Base-by-base conservation (phyloP, 305 asterid genomes). In the Fraxinus nigra region DNA sequence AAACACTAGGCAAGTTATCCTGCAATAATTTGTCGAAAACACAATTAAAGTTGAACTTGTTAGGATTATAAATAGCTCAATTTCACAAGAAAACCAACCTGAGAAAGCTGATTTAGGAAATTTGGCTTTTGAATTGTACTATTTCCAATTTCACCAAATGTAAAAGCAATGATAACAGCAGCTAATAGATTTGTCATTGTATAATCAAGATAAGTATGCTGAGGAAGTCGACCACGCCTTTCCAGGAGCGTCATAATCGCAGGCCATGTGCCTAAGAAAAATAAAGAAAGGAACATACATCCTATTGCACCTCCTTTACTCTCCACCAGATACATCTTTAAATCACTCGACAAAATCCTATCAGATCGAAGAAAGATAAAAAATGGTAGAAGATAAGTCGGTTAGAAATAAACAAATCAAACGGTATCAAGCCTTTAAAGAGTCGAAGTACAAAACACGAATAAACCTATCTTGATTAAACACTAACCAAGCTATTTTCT, bases 141-240 rank as follows among this genome's bases (percentile, higher is more conserved):
- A 0, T 77, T 86, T 48, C 98, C 98, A 4, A 93, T 90, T 82
- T 95, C 91, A 20, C 97, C 98, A 77, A 95, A 90, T 30, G 98
- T 91, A 85, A 95, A 90, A 75, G 98, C 98, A 76, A 95, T 91
- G 61, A 95, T 85, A 40, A 90, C 86, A 40, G 98, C 98, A 75
- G 98, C 98, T 83, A 93, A 83, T 0, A 95, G 87, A 87, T 95
- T 95, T 0, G 98, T 93, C 90, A 91, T 59, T 0, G 98, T 84
- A 84, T 95, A 95, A 87, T 95, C 98, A 48, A 95, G 98, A 72
- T 95, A 95, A 8, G 97, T 93, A 79, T 95, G 98, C 78, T 91
- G 92, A 63, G 94, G 94, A 38, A 89, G 91, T 40, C 94, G 92
- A 13, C 94, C 94, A 0, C 92, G 89, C 85, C 94, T 85, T 56